A percentile compares a stretch with the other conserved stretches of the same genome.
phyloP scores from a whole-genome alignment of 2,329 filamentous ascomycete genomes.

The Nemania serpens region DNA sequence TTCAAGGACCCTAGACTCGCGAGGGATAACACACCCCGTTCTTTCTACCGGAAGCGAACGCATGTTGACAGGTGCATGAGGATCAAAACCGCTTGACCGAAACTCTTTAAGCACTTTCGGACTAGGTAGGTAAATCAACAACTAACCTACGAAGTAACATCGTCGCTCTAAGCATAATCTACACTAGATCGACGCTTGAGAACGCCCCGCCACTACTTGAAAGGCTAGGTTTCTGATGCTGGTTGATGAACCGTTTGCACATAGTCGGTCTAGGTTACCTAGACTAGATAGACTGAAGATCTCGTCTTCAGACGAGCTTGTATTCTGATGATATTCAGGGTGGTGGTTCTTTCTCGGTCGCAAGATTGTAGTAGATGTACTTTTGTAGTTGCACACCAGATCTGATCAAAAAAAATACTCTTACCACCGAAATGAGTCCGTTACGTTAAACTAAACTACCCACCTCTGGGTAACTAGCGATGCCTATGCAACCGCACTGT shows the following conservation, averaged over 20 bases:
- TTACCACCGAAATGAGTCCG: too few species aligned
- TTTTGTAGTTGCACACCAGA: too few species aligned
- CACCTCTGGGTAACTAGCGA: neutral
- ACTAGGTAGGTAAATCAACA: too few species aligned
- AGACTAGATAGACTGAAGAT: neutral
- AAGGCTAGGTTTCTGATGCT: too few species aligned
- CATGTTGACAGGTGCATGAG: slow-evolving; percentile 24
- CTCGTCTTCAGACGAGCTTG: neutral
- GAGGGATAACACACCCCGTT: slow-evolving; percentile 27
- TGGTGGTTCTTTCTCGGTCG: neutral
- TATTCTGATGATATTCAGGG: too few species aligned
- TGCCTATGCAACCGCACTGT: slow-evolving; percentile 10
- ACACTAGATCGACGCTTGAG: too few species aligned
- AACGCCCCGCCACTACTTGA: too few species aligned
- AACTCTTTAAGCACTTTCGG: too few species aligned
- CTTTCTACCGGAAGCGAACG: slow-evolving; percentile 26
- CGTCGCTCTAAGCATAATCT: too few species aligned
- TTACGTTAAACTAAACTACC: neutral
- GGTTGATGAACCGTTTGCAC: too few species aligned
- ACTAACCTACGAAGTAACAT: too few species aligned
- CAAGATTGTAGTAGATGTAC: neutral
- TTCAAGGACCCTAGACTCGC: slow-evolving; percentile 21
- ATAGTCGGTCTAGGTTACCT: neutral
- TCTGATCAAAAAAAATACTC: too few species aligned
- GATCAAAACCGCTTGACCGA: slow-evolving; percentile 23